These are phyloP conservation scores for Penicillium verrucosum DNA, from an alignment of 2,329 filamentous ascomycete species.

Conservation along the genomic window DNA sequence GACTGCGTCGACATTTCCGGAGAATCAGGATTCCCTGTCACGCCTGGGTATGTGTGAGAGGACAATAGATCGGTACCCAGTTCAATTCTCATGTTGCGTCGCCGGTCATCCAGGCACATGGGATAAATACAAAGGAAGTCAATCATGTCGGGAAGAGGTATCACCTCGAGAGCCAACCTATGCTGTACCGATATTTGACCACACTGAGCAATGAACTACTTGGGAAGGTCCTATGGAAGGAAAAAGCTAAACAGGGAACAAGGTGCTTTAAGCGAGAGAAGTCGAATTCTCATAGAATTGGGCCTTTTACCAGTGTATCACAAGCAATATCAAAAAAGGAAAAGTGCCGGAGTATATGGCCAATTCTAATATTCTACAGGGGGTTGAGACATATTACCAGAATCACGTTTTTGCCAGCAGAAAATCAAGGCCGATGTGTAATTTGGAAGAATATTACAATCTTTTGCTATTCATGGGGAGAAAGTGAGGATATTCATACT, in stretches of 20 bases:
- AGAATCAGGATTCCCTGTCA: not conserved
- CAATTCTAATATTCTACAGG: slow-evolving; percentile 1
- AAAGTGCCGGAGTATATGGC: slow-evolving; percentile 1
- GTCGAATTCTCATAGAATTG: not conserved
- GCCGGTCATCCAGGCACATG: not conserved
- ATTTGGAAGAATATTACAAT: not conserved
- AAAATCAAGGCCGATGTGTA: not conserved
- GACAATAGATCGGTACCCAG: not conserved
- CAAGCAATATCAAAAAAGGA: not conserved
- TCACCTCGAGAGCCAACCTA: not conserved
- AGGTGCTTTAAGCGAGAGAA: no score
- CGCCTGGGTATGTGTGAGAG: not conserved
- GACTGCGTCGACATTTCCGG: not conserved
- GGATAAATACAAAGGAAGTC: not conserved
- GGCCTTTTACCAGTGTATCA: not conserved
- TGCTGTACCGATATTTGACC: not conserved
- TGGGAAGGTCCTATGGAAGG: not conserved
- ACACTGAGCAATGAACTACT: not conserved
- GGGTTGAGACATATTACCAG: not conserved
- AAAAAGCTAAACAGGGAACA: not conserved
- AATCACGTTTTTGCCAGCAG: not conserved
- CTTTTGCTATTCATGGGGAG: not conserved
- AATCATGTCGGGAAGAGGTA: not conserved
- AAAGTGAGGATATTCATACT: not conserved
- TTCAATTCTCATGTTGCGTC: not conserved